Percentiles rank a stretch among this genome's conserved stretches.
These are phyloP conservation scores for Lupinus albus DNA, from an alignment of 306 rosid species.

Conservation along the genomic window DNA sequence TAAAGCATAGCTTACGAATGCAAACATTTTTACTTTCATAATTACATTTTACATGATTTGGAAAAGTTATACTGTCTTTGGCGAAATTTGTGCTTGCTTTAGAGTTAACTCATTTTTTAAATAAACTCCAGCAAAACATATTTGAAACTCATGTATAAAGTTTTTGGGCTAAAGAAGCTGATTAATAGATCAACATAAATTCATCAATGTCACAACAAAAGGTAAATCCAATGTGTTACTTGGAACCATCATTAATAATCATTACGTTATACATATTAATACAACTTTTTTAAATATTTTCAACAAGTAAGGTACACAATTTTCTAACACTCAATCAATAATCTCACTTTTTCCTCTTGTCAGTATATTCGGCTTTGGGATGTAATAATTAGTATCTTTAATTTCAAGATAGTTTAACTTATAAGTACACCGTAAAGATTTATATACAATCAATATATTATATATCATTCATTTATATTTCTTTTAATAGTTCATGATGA, in stretches of 20 bases:
- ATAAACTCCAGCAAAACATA: neutral
- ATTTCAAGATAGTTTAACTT: conserved; percentile 46
- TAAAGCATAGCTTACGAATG: conserved; percentile 12
- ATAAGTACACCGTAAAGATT: too few species aligned
- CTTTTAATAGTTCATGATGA: too few species aligned
- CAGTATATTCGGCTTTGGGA: conserved; percentile 46
- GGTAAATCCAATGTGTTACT: conserved; percentile 27
- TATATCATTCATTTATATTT: too few species aligned
- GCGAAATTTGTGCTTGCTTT: conserved; percentile 21
- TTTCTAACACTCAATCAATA: conserved; percentile 46
- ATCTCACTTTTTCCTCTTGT: conserved; percentile 35
- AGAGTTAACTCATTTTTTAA: conserved; percentile 14
- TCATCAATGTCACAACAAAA: conserved; percentile 45
- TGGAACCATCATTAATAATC: conserved; percentile 49
- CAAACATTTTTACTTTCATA: neutral
- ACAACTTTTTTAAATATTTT: conserved; percentile 52
- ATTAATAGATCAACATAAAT: conserved; percentile 27
- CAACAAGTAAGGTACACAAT: conserved; percentile 43
- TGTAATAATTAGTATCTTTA: conserved; percentile 46
- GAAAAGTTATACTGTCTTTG: too few species aligned
- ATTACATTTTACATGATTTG: too few species aligned
- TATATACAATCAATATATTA: too few species aligned
- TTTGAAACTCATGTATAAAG: conserved; percentile 20
- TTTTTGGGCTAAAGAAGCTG: conserved; percentile 19
- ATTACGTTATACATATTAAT: conserved; percentile 50